These are phyloP conservation scores for Colletotrichum sp. DNA, from an alignment of 2,329 filamentous ascomycete species.

Conservation along the genomic window DNA sequence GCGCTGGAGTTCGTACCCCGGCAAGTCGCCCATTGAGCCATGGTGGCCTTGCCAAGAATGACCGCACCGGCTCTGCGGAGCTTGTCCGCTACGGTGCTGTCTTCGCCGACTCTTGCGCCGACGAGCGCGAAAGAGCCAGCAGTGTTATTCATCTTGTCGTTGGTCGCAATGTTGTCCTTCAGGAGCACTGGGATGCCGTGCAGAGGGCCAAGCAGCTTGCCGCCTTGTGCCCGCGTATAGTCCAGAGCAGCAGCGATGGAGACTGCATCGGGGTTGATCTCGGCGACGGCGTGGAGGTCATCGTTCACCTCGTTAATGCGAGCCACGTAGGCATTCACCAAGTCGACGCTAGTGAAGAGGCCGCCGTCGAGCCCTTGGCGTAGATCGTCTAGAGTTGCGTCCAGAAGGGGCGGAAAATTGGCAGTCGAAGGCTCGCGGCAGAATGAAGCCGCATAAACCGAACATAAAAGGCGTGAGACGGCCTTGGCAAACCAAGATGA, in stretches of 20 bases:
- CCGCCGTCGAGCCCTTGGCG: slow-evolving; percentile 25
- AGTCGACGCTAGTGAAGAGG: slow-evolving; percentile 32
- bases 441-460: not conserved
- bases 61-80: slow-evolving; percentile 66
- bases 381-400: not conserved
- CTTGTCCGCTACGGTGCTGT: slow-evolving; percentile 64
- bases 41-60: slow-evolving; percentile 69
- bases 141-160: slow-evolving; percentile 66
- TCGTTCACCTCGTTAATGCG: slow-evolving; percentile 35
- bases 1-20: slow-evolving; percentile 61
- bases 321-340: slow-evolving; percentile 35
- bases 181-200: slow-evolving; percentile 70
- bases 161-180: slow-evolving; percentile 72
- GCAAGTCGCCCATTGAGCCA: slow-evolving; percentile 70
- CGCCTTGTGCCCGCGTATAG: no score
- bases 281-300: slow-evolving; percentile 31
- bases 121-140: slow-evolving; percentile 68
- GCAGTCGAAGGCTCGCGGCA: not conserved
- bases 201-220: no score
- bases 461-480: not conserved
- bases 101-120: slow-evolving; percentile 59
- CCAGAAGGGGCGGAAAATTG: not conserved
- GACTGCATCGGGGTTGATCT: slow-evolving; percentile 43
- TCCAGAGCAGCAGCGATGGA: no score
- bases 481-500: not conserved